phyloP scores from a whole-genome alignment of 441 rosid species.

The Gossypium schwendimanii region DNA sequence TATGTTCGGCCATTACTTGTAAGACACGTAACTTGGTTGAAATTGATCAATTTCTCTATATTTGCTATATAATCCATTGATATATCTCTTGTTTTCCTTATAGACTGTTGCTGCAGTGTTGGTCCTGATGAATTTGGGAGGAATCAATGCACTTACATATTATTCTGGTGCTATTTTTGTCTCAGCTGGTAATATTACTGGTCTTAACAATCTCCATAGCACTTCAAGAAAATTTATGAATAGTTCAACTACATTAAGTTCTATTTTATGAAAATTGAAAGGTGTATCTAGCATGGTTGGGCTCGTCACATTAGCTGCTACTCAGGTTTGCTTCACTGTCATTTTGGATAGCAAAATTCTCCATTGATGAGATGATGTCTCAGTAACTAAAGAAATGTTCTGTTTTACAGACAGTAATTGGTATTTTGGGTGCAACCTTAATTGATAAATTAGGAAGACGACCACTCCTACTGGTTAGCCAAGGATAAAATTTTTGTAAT shows the following conservation, averaged over 20 bases:
- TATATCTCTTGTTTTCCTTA: not conserved
- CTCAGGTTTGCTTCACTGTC: constrained; percentile 28
- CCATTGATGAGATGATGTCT: not conserved
- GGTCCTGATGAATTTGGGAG: constrained; percentile 47
- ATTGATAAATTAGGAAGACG: constrained; percentile 79
- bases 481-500: not conserved
- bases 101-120: constrained; percentile 65
- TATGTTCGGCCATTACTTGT: constrained; percentile 33
- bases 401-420: constrained; percentile 46
- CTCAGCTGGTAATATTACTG: constrained; percentile 32
- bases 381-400: not conserved
- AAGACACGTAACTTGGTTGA: constrained; percentile 4
- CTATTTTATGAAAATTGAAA: not conserved
- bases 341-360: not conserved
- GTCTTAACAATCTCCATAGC: not conserved
- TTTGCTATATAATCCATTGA: not conserved
- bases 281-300: constrained; percentile 4
- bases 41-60: not conserved
- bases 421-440: constrained; percentile 50
- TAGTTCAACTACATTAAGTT: not conserved
- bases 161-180: constrained; percentile 45
- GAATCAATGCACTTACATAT: constrained; percentile 41
- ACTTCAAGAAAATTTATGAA: not conserved
- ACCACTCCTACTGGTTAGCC: constrained; percentile 65
- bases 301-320: not conserved